These are phyloP conservation scores for Paramecium sonneborni DNA, from an alignment of 73 alveolate species.

Conservation along the genomic window DNA sequence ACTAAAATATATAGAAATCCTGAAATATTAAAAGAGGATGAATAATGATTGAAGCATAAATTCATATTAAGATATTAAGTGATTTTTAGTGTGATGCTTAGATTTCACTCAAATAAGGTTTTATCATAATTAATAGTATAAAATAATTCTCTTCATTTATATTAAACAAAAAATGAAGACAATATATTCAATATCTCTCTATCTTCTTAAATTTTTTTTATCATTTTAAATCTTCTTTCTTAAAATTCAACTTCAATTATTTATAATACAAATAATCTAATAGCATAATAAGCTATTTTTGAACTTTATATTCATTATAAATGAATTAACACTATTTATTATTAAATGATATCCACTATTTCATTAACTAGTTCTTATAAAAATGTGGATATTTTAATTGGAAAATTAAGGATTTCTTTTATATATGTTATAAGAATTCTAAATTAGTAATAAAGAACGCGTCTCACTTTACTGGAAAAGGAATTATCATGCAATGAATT, in stretches of 20 bases:
- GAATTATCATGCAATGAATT: too few species aligned
- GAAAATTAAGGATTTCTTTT: constrained; percentile 59
- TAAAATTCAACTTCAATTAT: neutral
- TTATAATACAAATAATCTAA: neutral
- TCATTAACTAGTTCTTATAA: constrained; percentile 35
- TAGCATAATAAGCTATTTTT: constrained; percentile 24
- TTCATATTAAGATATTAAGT: too few species aligned
- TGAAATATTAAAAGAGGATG: constrained; percentile 12
- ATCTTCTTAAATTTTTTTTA: neutral
- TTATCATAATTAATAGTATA: too few species aligned
- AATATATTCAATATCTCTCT: neutral
- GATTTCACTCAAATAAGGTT: too few species aligned
- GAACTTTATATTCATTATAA: constrained; percentile 56
- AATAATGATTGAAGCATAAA: neutral
- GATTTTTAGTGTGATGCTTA: too few species aligned
- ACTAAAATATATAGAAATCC: neutral
- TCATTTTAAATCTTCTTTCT: neutral
- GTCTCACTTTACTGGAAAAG: too few species aligned
- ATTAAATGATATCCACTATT: too few species aligned
- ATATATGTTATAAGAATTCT: constrained; percentile 74
- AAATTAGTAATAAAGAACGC: neutral
- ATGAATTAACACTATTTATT: constrained; percentile 59
- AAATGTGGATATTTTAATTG: constrained; percentile 34
- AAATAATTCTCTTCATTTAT: too few species aligned
- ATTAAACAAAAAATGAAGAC: too few species aligned